phyloP scores from a whole-genome alignment of 352 stramenopile species.

The Blastocystis sp. region DNA sequence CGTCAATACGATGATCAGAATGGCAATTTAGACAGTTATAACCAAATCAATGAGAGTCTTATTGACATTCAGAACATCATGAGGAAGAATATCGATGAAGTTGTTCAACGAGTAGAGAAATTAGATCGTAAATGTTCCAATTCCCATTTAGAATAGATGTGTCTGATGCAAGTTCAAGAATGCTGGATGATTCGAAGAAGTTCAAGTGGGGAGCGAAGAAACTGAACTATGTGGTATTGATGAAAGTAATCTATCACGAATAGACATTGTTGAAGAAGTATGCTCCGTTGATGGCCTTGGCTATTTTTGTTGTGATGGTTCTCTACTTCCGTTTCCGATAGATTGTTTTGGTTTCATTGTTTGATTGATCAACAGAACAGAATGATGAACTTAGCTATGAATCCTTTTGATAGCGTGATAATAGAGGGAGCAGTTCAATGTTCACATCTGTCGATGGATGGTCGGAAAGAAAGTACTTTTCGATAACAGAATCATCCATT shows the following conservation, averaged over 20 bases:
- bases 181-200: conserved; percentile 61
- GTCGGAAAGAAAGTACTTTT: background rate
- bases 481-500: background rate
- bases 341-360: background rate
- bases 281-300: background rate
- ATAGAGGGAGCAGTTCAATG: background rate
- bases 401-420: background rate
- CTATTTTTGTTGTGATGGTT: conserved; percentile 15
- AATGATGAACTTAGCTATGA: background rate
- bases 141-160: background rate
- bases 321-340: conserved; percentile 58
- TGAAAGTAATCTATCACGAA: background rate
- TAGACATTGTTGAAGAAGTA: conserved; percentile 59
- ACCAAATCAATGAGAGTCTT: conserved; percentile 57
- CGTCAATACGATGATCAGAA: conserved; percentile 25
- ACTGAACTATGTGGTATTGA: conserved; percentile 55
- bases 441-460: background rate
- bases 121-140: conserved; percentile 10
- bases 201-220: conserved; percentile 63
- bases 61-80: conserved; percentile 63
- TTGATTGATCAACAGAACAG: background rate
- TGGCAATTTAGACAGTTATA: conserved; percentile 6
- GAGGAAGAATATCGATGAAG: conserved; percentile 61
- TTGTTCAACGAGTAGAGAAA: conserved; percentile 56
- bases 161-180: background rate